Evolutionary conservation across 164 flowering plant genomes (phyloP).

Genomic region (Malania oleifera): DNA sequence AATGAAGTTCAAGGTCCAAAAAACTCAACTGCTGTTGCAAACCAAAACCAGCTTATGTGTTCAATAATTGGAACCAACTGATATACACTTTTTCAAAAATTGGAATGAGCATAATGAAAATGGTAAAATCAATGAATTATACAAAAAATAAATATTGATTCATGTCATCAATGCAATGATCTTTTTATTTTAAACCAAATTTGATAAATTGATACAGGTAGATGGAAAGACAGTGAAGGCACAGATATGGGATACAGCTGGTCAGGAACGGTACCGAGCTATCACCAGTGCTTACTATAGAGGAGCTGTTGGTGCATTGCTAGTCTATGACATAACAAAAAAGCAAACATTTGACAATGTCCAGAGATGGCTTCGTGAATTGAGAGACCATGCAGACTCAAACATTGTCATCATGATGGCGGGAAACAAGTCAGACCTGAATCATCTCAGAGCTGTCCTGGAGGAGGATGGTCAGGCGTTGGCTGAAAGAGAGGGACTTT

Average conservation of each 20-base stretch:
- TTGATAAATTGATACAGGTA: constrained; percentile 24
- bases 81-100: too few species aligned
- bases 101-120: too few species aligned
- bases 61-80: too few species aligned
- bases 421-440: constrained; percentile 60
- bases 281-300: constrained; percentile 65
- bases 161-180: too few species aligned
- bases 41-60: too few species aligned
- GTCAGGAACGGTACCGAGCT: constrained; percentile 60
- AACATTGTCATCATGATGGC: constrained; percentile 69
- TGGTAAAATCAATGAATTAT: too few species aligned
- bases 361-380: constrained; percentile 61
- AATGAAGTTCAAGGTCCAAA: too few species aligned
- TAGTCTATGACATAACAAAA: constrained; percentile 61
- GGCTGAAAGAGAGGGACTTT: constrained; percentile 61
- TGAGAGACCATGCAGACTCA: constrained; percentile 61
- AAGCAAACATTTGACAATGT: constrained; percentile 60
- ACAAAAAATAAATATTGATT: too few species aligned
- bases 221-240: constrained; percentile 69
- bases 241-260: constrained; percentile 67
- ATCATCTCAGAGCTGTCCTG: constrained; percentile 48
- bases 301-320: constrained; percentile 64
- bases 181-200: too few species aligned
- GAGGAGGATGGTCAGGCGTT: constrained; percentile 48
- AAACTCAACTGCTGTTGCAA: too few species aligned